Evolutionary conservation across 371 early-diverging fungal genomes (phyloP).

Genomic region (Capillidium heterosporum): DNA sequence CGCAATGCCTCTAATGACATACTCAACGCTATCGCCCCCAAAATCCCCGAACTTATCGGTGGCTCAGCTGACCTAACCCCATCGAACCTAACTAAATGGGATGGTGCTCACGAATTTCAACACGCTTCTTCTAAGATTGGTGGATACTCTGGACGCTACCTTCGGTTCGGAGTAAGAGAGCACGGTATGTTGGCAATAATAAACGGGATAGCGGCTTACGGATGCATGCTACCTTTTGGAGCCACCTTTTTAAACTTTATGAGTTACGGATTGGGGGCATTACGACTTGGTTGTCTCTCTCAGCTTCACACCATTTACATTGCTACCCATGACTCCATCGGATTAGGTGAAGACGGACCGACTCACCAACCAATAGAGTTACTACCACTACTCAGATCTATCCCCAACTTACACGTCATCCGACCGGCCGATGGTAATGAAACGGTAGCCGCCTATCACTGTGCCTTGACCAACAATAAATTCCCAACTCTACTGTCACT

Average conservation of each 20-base stretch:
- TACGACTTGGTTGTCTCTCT: slow-evolving; percentile 83
- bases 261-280: slow-evolving; percentile 58
- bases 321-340: slow-evolving; percentile 99
- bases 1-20: slow-evolving; percentile 72
- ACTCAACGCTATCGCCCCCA: slow-evolving; percentile 59
- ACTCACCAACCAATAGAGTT: slow-evolving; percentile 99
- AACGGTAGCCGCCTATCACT: slow-evolving; percentile 73
- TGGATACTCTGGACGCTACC: slow-evolving; percentile 69
- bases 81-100: slow-evolving; percentile 92
- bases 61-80: slow-evolving; percentile 98
- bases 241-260: slow-evolving; percentile 97
- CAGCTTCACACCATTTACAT: slow-evolving; percentile 82
- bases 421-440: slow-evolving; percentile 97
- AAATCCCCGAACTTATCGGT: slow-evolving; percentile 73
- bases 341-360: slow-evolving; percentile 96
- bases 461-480: slow-evolving; percentile 44
- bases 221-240: slow-evolving; percentile 75
- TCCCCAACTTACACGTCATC: slow-evolving; percentile 76
- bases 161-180: slow-evolving; percentile 97
- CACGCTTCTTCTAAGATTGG: slow-evolving; percentile 46
- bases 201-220: slow-evolving; percentile 90
- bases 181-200: slow-evolving; percentile 95
- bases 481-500: slow-evolving; percentile 82
- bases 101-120: slow-evolving; percentile 86
- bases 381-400: slow-evolving; percentile 80